Evolutionary conservation across 768 basidiomycete species (phyloP).

Genomic region (Steccherinum ochraceum): DNA sequence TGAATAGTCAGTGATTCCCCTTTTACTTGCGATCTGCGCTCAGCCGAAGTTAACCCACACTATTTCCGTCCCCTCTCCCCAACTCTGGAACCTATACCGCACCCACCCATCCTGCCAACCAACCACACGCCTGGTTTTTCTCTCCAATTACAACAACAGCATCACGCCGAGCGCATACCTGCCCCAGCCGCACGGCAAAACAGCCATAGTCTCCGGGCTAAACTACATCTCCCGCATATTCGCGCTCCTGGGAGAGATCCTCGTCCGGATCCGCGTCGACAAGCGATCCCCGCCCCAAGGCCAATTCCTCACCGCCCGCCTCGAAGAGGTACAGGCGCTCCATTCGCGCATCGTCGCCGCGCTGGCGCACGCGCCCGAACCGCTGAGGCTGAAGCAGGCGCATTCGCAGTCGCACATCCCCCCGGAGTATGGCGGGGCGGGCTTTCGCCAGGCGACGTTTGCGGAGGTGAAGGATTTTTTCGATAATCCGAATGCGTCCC

Average conservation of each 20-base stretch:
- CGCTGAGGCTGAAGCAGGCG: constrained; percentile 59
- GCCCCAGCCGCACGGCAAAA: constrained; percentile 83
- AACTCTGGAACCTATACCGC: not conserved
- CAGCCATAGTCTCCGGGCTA: constrained; percentile 78
- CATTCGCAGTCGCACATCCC: constrained; percentile 43
- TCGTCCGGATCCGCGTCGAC: constrained; percentile 82
- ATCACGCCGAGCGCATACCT: constrained; percentile 82
- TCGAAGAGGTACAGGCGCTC: constrained; percentile 80
- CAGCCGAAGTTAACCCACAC: constrained; percentile 25
- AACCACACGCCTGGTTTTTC: no score
- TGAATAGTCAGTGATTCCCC: constrained; percentile 69
- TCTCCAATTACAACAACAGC: no score
- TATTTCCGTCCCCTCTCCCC: constrained; percentile 8
- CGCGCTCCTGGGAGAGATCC: constrained; percentile 78
- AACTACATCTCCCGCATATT: constrained; percentile 86
- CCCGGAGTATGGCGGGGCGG: constrained; percentile 59
- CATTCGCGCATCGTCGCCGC: constrained; percentile 72
- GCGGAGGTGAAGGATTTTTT: constrained; percentile 89
- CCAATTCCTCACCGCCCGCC: constrained; percentile 75
- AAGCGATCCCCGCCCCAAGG: constrained; percentile 82
- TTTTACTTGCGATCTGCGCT: constrained; percentile 1
- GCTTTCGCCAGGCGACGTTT: constrained; percentile 78
- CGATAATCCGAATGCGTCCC: constrained; percentile 82
- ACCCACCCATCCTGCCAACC: not conserved
- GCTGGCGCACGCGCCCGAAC: constrained; percentile 70